These are phyloP conservation scores for Kwoniella newhampshirensis DNA, from an alignment of 768 basidiomycete species.

Conservation along the genomic window DNA sequence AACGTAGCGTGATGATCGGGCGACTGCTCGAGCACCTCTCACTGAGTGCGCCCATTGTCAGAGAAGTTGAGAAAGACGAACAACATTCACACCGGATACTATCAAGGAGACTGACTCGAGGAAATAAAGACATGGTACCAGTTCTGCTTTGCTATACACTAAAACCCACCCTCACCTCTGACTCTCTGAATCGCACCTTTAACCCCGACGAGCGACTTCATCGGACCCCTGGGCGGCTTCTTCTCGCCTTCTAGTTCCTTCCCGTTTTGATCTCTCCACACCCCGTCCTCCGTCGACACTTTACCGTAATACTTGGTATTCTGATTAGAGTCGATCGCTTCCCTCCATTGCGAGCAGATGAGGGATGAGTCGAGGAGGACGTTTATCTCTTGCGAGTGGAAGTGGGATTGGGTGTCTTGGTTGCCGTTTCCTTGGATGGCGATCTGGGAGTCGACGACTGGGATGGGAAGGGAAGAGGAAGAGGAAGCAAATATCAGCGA, in stretches of 20 bases:
- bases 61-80: no score
- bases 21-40: no score
- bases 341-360: conserved; percentile 60
- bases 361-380: conserved; percentile 60
- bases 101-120: no score
- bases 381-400: conserved; percentile 68
- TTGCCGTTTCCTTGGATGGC: conserved; percentile 69
- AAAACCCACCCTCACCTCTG: conserved; percentile 37
- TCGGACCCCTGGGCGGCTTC: conserved; percentile 23
- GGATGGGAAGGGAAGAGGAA: conserved; percentile 49
- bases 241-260: conserved; percentile 23
- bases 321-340: conserved; percentile 42
- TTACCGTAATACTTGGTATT: conserved; percentile 60
- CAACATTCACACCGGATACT: no score
- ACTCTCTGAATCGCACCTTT: conserved; percentile 40
- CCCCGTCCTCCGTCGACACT: conserved; percentile 57
- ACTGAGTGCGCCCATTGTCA: no score
- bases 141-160: no score
- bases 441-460: conserved; percentile 63
- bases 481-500: no score
- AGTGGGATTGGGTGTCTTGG: conserved; percentile 69
- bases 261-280: conserved; percentile 60
- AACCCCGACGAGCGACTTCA: conserved; percentile 36
- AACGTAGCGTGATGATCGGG: no score
- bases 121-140: no score